Evolutionary conservation across 2,329 filamentous ascomycete species (phyloP).

Genomic region (Aspergillus sp.): DNA sequence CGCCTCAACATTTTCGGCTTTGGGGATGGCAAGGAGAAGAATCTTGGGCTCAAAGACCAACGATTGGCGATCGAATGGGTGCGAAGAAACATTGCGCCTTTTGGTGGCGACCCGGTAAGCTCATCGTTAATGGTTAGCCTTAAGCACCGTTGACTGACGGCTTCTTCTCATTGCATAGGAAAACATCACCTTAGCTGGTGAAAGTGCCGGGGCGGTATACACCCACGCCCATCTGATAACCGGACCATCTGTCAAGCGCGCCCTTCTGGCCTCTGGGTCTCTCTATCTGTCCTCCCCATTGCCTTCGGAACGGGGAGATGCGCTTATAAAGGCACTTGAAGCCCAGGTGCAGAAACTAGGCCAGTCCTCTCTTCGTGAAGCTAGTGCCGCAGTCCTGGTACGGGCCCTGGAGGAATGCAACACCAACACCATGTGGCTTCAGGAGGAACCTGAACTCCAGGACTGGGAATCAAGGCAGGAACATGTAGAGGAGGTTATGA

Average conservation of each 20-base stretch:
- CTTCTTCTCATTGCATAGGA: conserved; percentile 13
- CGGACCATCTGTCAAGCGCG: conserved; percentile 25
- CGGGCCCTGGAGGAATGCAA: conserved; percentile 29
- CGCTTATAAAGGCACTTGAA: conserved; percentile 22
- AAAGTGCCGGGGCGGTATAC: conserved; percentile 42
- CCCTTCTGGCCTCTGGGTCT: conserved; percentile 36
- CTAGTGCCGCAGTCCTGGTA: conserved; percentile 24
- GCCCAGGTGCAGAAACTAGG: conserved; percentile 20
- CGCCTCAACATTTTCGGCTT: conserved; percentile 41
- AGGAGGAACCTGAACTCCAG: conserved; percentile 29
- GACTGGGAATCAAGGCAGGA: conserved; percentile 31
- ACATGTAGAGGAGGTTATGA: conserved; percentile 30
- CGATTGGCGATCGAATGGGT: conserved; percentile 33
- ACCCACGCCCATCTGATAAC: conserved; percentile 36
- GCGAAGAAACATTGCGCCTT: conserved; percentile 30
- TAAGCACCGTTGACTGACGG: background rate
- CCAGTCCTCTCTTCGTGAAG: conserved; percentile 21
- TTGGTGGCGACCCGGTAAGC: conserved; percentile 34
- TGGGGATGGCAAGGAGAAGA: conserved; percentile 34
- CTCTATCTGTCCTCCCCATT: conserved; percentile 38
- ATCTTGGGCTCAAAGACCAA: conserved; percentile 33
- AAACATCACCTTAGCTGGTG: conserved; percentile 38
- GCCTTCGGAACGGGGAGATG: conserved; percentile 25
- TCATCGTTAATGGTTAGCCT: background rate
- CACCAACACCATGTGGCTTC: conserved; percentile 38